Percentiles rank a stretch among this genome's conserved stretches.
Evolutionary conservation across 2,329 filamentous ascomycete genomes (phyloP).

Genomic region (Didymella segeticola): DNA sequence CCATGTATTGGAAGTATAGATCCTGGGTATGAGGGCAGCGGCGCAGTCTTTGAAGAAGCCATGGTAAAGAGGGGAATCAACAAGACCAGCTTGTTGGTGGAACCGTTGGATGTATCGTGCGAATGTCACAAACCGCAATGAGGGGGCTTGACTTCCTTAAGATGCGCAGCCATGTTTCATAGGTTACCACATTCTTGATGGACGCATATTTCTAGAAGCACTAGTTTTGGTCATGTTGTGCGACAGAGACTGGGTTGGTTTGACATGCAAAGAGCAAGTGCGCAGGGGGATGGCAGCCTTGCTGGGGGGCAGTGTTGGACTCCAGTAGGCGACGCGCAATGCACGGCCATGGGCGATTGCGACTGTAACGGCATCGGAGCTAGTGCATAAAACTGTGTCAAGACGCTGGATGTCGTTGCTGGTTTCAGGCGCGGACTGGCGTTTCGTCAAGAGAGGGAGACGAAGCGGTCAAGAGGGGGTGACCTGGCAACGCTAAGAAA

Average conservation of each 20-base stretch:
- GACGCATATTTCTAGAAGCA: background rate
- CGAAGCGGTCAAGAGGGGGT: constrained; percentile 8
- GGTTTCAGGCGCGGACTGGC: constrained; percentile 14
- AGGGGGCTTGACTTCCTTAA: constrained; percentile 12
- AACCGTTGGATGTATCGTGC: background rate
- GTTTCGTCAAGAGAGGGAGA: constrained; percentile 12
- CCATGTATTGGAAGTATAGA: constrained; percentile 5
- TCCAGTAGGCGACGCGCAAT: constrained; percentile 5
- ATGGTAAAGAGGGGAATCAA: background rate
- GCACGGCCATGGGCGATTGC: constrained; percentile 5
- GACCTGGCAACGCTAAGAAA: constrained; percentile 14
- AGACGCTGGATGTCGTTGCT: constrained; percentile 4
- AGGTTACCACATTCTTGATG: constrained; percentile 6
- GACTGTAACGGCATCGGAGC: constrained; percentile 9
- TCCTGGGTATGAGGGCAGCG: constrained; percentile 12
- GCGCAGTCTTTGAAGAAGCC: constrained; percentile 10
- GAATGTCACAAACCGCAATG: constrained; percentile 7
- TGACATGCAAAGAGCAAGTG: background rate
- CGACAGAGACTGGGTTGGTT: constrained; percentile 15
- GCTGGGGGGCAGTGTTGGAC: constrained; percentile 2
- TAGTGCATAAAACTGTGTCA: constrained; percentile 14
- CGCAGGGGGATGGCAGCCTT: constrained; percentile 9
- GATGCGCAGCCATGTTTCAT: constrained; percentile 14
- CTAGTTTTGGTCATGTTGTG: constrained; percentile 10
- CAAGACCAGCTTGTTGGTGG: constrained; percentile 10